phyloP scores from a whole-genome alignment of 2,329 filamentous ascomycete species.

The Grosmannia penicillata region DNA sequence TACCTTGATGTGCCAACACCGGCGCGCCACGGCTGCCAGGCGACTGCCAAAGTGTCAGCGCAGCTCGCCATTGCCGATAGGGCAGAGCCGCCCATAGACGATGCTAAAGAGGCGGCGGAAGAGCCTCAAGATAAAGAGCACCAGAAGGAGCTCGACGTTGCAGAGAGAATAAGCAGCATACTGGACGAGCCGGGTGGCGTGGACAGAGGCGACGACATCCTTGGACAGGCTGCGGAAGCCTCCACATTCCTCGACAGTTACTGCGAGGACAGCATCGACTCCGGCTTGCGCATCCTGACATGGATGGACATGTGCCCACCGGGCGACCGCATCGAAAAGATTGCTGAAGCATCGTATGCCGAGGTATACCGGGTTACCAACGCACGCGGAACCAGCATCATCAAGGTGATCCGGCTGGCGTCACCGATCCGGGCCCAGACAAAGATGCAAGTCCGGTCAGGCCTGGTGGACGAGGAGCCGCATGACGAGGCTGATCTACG shows the following conservation, averaged over 20 bases:
- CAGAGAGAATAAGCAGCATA: not conserved
- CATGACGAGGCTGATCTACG: slow-evolving; percentile 38
- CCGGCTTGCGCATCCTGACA: slow-evolving; percentile 26
- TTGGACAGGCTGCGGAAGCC: not conserved
- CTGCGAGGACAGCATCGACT: slow-evolving; percentile 9
- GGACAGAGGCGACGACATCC: not conserved
- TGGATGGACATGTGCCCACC: slow-evolving; percentile 45
- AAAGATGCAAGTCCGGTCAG: slow-evolving; percentile 36
- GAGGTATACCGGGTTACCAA: slow-evolving; percentile 51
- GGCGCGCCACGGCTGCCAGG: too few relatives aligned
- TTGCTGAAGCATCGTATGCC: slow-evolving; percentile 51
- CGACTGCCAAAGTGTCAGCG: too few relatives aligned
- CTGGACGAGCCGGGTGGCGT: not conserved
- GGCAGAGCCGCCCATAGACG: too few relatives aligned
- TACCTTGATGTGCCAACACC: not conserved
- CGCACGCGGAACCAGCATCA: slow-evolving; percentile 44
- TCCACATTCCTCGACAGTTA: slow-evolving; percentile 3
- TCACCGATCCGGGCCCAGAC: slow-evolving; percentile 44
- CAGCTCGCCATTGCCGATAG: too few relatives aligned
- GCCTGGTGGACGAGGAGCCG: slow-evolving; percentile 43
- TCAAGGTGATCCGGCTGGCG: slow-evolving; percentile 46
- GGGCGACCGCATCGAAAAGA: slow-evolving; percentile 41
- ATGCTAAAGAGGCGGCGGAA: not conserved
- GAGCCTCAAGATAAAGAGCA: not conserved
- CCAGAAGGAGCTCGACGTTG: not conserved